Evolutionary conservation across 768 basidiomycete species (phyloP), one percentile per base, ranked within the genome.

Genomic region (Lactarius tabidus): DNA sequence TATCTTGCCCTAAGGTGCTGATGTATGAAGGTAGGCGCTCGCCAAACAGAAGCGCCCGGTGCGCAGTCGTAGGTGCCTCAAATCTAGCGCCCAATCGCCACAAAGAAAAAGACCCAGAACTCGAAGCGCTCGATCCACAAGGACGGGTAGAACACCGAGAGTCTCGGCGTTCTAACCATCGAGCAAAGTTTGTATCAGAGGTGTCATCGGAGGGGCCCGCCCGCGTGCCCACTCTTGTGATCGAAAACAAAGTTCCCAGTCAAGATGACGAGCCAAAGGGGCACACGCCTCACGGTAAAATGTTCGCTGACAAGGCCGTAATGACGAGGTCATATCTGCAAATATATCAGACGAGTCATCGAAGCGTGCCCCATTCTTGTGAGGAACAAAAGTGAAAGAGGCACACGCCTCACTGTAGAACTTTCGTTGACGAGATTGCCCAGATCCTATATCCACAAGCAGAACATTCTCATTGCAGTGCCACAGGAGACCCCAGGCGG

Each of bases 221-320:
- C n/a, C n/a, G 45, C 10, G 31, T 10, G n/a, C n/a, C n/a, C 23
- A 23, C 20, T 3, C 26, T 43, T 45, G 35, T 12, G 41, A 23
- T 14, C 2, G 38, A 15, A 2, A 38, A 38, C 15, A n/a, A n/a
- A 14, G 15, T n/a, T 36, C 59, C 29, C 1, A 61, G 60, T 12
- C 23, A 48, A 1, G 6, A n/a, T 36, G 5, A 48, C 14, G 9
- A 17, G 7, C 1, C 4, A 56, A 9, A 31, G 17, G 7, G 36
- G 10, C 10, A 26, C 29, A 28, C 20, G 41, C 28, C 33, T 29
- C 26, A 56, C 17, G 17, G 45, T 55, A 62, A 66, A 62, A 62
- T 38, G 43, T 66, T 58, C 60, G 65, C 60, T 55, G 65, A 58
- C 39, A 26, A 43, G 48, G 43, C 20, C 17, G 56, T 35, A n/a